Conservation (phyloP, 768 basidiomycete genomes). For the Termitomyces sp. region DNA sequence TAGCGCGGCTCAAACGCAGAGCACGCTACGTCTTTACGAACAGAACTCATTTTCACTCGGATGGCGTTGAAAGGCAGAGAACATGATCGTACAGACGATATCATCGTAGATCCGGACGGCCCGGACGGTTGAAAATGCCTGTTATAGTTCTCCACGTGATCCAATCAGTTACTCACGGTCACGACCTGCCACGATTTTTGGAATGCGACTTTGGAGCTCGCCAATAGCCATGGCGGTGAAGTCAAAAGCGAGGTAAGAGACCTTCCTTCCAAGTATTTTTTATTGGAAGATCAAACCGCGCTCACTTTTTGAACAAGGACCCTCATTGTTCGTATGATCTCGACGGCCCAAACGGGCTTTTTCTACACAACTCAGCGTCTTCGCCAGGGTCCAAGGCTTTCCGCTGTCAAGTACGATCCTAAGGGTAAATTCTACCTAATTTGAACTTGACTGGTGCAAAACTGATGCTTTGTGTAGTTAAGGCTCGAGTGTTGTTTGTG, state of each 20-base stretch:
- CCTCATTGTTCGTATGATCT: constrained; percentile 83
- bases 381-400: constrained; percentile 72
- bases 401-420: constrained; percentile 93
- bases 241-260: constrained; percentile 55
- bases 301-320: constrained; percentile 50
- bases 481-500: constrained; percentile 71
- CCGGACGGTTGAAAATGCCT: too few species aligned
- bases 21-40: too few species aligned
- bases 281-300: background rate
- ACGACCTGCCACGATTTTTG: background rate
- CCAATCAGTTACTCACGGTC: background rate
- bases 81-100: too few species aligned
- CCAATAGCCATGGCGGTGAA: constrained; percentile 54
- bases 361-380: constrained; percentile 85
- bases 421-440: constrained; percentile 51
- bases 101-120: too few species aligned
- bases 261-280: background rate
- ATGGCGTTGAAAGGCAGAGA: too few species aligned
- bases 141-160: too few species aligned
- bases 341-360: constrained; percentile 88
- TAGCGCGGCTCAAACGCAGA: too few species aligned
- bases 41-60: too few species aligned
- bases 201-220: background rate
- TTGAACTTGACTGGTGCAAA: background rate
- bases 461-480: constrained; percentile 41